Conservation (phyloP, 2,329 filamentous ascomycete species). For the Cordyceps javanica region DNA sequence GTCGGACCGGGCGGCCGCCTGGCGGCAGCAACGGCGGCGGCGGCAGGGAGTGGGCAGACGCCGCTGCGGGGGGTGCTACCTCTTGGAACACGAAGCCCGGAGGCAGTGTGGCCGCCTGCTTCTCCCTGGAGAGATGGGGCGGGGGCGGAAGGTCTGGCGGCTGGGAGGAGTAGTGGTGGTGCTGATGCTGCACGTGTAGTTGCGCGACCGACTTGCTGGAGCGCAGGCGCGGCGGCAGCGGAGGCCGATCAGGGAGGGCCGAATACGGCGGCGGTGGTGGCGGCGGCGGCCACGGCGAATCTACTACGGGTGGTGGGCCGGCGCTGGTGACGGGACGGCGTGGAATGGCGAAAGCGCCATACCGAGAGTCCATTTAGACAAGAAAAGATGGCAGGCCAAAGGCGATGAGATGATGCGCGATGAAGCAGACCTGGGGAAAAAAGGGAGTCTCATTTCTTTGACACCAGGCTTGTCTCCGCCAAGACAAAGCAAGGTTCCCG, state of each 20-base stretch:
- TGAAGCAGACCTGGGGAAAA: background rate
- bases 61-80: too few species aligned
- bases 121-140: background rate
- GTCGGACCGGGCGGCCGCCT: conserved; percentile 15
- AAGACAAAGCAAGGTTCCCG: background rate
- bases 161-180: background rate
- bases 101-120: background rate
- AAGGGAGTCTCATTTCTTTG: conserved; percentile 2
- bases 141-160: background rate
- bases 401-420: background rate
- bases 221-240: conserved; percentile 12
- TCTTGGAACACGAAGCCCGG: conserved; percentile 11
- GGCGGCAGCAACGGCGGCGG: background rate
- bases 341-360: background rate
- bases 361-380: background rate
- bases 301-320: too few species aligned
- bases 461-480: background rate
- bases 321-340: background rate
- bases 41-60: conserved; percentile 3
- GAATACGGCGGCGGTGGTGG: conserved; percentile 2
- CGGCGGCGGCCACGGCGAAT: too few species aligned
- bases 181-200: conserved; percentile 5
- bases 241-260: too few species aligned
- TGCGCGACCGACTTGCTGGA: conserved; percentile 15
- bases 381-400: background rate